Conservation (phyloP, 2,329 filamentous ascomycete genomes). For the Fusarium sulawesiense region DNA sequence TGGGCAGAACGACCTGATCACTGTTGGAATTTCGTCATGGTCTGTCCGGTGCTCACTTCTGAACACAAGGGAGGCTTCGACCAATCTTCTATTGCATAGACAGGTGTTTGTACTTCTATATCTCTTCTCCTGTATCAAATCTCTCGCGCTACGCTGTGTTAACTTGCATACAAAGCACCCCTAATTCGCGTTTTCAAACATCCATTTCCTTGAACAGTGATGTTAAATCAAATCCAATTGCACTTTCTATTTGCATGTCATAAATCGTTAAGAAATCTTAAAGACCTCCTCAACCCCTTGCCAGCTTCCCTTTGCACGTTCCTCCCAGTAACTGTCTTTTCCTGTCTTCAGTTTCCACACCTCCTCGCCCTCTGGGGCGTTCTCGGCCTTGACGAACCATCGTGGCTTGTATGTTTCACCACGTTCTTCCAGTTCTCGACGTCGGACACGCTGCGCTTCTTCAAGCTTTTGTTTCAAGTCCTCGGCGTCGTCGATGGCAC, state of each 20-base stretch:
- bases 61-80: slow-evolving; percentile 2
- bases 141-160: not conserved
- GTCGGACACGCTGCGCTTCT: slow-evolving; percentile 81
- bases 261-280: slow-evolving; percentile 39
- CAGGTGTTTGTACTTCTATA: not conserved
- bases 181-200: not conserved
- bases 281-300: slow-evolving; percentile 65
- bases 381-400: slow-evolving; percentile 85
- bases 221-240: slow-evolving; percentile 26
- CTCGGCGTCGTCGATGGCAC: slow-evolving; percentile 86
- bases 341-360: slow-evolving; percentile 82
- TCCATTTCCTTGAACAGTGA: slow-evolving; percentile 9
- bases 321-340: slow-evolving; percentile 94
- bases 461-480: slow-evolving; percentile 84
- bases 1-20: not conserved
- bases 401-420: slow-evolving; percentile 79
- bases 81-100: slow-evolving; percentile 2
- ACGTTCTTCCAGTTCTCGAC: slow-evolving; percentile 79
- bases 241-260: slow-evolving; percentile 19
- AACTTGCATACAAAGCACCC: not conserved
- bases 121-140: not conserved
- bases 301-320: slow-evolving; percentile 77
- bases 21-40: not conserved
- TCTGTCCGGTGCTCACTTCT: not conserved
- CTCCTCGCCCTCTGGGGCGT: slow-evolving; percentile 69